Evolutionary conservation across 78 protist genomes (phyloP), one percentile per base, ranked within the genome.

Genomic region (Guillardia theta): DNA sequence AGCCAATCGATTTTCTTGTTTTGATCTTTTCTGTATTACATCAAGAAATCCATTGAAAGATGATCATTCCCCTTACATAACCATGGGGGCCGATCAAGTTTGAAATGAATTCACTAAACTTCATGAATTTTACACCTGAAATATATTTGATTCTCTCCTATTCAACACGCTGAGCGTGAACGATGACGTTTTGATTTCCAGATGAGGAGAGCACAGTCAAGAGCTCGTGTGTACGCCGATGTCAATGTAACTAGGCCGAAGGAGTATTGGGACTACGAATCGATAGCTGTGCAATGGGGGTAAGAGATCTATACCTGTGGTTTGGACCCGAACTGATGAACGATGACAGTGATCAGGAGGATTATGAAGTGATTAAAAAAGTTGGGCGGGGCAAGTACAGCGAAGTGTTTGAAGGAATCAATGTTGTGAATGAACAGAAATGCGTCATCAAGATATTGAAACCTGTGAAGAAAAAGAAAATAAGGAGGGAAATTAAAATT

Each of bases 301-400:
- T 95, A 39, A 50, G 94, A 24, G 21, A 30, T 30, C 6, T 58
- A 1, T 1, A 0, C 78, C 3, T 15, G 58, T 37, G 58, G 22
- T 27, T 36, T 22, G 48, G 43, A 9, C 27, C 53, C 41, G 48
- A 8, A 27, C n/a, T 33, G 70, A 58, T 30, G 4, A 6, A 0
- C 27, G 2, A 30, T 41, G 30, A 44, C 76, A 95, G 94, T 41
- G 76, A 80, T 36, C 99, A 94, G 87, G 99, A 98, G 36, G 97
- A 97, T 62, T 99, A 98, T 64, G 98, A 99, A 94, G 97, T 99
- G 30, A 94, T 96, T 5, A 95, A 98, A 33, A 99, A 99, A 88
- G 92, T 99, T 33, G 99, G 99, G 37, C 97, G 99, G 22, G 99
- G 99, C 48, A 99, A 99, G 97, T 99, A 99, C 96, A 94, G 97